Evolutionary conservation across 2,329 filamentous ascomycete species (phyloP).

Genomic region (Berkeleyomyces basicola): DNA sequence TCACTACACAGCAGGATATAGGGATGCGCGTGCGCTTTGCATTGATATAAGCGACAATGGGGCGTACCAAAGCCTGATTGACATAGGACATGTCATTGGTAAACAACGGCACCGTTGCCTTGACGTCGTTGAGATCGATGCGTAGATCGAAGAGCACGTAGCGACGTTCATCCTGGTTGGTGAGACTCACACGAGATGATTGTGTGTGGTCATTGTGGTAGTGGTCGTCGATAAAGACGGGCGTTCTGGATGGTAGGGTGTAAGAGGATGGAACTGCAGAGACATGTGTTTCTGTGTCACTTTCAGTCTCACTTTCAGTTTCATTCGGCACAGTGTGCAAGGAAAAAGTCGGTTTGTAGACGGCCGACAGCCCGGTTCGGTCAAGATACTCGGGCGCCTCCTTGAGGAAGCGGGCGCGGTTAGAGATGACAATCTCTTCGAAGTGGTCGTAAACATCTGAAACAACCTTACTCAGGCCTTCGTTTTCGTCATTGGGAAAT

Average conservation of each 20-base stretch:
- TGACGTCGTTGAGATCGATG: conserved; percentile 90
- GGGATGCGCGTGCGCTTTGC: conserved; percentile 89
- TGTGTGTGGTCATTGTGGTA: conserved; percentile 11
- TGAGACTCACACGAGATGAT: background rate
- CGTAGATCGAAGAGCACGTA: conserved; percentile 88
- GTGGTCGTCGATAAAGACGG: conserved; percentile 11
- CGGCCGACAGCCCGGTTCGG: conserved; percentile 12
- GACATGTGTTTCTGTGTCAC: conserved; percentile 5
- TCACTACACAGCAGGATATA: conserved; percentile 85
- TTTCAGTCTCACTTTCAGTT: background rate
- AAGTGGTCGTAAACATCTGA: conserved; percentile 94
- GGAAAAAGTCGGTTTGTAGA: conserved; percentile 12
- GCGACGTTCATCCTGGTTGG: conserved; percentile 43
- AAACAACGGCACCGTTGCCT: conserved; percentile 83
- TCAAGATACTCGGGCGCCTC: conserved; percentile 13
- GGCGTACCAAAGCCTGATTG: conserved; percentile 85
- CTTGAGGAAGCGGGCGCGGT: conserved; percentile 26
- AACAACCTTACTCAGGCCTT: conserved; percentile 84
- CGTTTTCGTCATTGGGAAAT: conserved; percentile 76
- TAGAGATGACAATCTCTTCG: conserved; percentile 76
- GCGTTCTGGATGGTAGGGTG: conserved; percentile 8
- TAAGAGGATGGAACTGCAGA: conserved; percentile 10
- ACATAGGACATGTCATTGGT: conserved; percentile 84
- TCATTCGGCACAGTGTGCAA: conserved; percentile 3
- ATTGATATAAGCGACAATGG: conserved; percentile 97